A percentile compares a stretch with the other conserved stretches of the same genome.
These are phyloP conservation scores for Kodamaea fungicola DNA, from an alignment of 1,139 yeast species.

Conservation along the genomic window DNA sequence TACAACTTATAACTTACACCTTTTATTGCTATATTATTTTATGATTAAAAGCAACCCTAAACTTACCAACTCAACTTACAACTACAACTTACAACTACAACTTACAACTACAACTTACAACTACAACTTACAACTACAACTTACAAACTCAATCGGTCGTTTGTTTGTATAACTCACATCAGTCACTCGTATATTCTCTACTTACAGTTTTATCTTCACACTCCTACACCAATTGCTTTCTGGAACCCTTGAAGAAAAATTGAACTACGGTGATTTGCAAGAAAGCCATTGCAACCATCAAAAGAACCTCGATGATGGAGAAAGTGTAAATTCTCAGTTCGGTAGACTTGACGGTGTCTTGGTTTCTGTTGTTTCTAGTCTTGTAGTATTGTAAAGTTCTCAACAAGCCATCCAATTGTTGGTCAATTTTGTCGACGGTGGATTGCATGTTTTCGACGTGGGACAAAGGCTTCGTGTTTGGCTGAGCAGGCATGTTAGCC, in stretches of 20 bases:
- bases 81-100: too few relatives aligned
- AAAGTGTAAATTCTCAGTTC: constrained; percentile 85
- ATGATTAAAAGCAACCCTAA: too few relatives aligned
- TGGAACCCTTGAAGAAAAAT: constrained; percentile 78
- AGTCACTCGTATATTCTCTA: background rate
- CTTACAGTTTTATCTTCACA: background rate
- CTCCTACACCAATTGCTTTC: constrained; percentile 68
- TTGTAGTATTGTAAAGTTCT: constrained; percentile 77
- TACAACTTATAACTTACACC: too few relatives aligned
- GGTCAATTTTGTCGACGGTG: constrained; percentile 62
- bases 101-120: too few relatives aligned
- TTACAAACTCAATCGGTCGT: too few relatives aligned
- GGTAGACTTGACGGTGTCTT: constrained; percentile 85
- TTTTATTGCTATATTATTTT: too few relatives aligned
- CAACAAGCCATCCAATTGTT: constrained; percentile 60
- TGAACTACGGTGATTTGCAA: constrained; percentile 83
- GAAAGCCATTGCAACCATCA: constrained; percentile 83
- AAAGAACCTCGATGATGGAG: constrained; percentile 72
- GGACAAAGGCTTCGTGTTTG: constrained; percentile 55
- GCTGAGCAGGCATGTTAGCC: constrained; percentile 64
- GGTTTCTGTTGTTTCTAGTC: constrained; percentile 90
- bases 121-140: background rate
- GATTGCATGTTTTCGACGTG: constrained; percentile 59
- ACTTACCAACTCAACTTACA: too few relatives aligned
- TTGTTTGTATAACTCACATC: too few relatives aligned